Conservation (phyloP, 148 eudicot genomes). For the Dysphania ambrosioides region DNA sequence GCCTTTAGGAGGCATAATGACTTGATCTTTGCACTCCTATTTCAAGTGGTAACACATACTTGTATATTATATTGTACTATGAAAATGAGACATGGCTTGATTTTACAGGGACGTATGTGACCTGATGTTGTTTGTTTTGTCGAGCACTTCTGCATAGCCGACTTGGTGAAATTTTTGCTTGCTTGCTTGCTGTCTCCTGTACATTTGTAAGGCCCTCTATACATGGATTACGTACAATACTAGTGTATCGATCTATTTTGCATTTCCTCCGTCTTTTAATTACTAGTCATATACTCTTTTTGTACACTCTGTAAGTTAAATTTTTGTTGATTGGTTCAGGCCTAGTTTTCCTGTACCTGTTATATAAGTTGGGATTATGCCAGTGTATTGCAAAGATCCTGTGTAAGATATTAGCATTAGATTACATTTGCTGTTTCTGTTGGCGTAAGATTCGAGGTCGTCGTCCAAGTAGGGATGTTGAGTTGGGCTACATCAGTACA, state of each 20-base stretch:
- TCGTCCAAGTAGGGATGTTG: constrained; percentile 28
- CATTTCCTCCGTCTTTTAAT: too few relatives aligned
- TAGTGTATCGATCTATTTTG: too few relatives aligned
- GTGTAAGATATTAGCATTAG: constrained; percentile 35
- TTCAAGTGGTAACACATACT: too few relatives aligned
- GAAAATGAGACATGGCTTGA: neutral
- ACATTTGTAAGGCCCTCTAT: constrained; percentile 31
- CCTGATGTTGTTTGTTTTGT: constrained; percentile 47
- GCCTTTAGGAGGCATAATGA: too few relatives aligned
- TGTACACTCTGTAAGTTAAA: too few relatives aligned
- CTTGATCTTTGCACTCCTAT: too few relatives aligned
- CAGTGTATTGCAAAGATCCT: constrained; percentile 38
- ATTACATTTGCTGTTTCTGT: constrained; percentile 33
- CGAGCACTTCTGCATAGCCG: constrained; percentile 42
- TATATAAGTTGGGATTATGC: constrained; percentile 44
- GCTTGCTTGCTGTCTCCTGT: constrained; percentile 36
- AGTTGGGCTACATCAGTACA: constrained; percentile 29
- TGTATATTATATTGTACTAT: too few relatives aligned
- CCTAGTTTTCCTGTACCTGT: constrained; percentile 34
- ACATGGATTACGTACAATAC: too few relatives aligned
- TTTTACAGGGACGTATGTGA: constrained; percentile 36
- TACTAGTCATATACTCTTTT: too few relatives aligned
- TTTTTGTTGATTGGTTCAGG: constrained; percentile 28
- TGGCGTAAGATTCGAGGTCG: constrained; percentile 30
- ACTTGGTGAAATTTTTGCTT: constrained; percentile 33